Evolutionary conservation across 2,329 filamentous ascomycete genomes (phyloP).

Genomic region (Paraphaeosphaeria minitans): DNA sequence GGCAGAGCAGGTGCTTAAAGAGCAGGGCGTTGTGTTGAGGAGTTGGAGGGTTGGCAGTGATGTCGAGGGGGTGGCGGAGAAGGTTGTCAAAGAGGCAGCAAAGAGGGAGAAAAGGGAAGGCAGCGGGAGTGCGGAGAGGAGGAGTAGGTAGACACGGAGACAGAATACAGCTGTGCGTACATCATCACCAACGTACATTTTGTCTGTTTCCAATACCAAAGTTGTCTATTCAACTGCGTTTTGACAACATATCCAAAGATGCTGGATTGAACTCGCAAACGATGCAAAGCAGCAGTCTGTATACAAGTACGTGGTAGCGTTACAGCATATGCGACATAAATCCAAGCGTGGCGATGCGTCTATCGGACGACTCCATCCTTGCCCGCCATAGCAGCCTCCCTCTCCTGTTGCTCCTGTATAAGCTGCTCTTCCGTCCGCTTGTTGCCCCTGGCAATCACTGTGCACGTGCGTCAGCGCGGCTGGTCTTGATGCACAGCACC

Average conservation of each 20-base stretch:
- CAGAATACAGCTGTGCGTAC: too few species aligned
- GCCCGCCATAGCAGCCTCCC: slow-evolving; percentile 18
- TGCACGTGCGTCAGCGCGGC: slow-evolving; percentile 12
- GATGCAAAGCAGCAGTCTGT: neutral
- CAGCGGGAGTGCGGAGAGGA: slow-evolving; percentile 10
- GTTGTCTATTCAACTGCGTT: neutral
- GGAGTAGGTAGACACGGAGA: neutral
- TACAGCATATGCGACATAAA: neutral
- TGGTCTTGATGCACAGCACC: neutral
- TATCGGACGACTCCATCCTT: neutral
- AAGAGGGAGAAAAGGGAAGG: slow-evolving; percentile 34
- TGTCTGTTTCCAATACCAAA: too few species aligned
- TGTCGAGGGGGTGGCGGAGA: slow-evolving; percentile 68
- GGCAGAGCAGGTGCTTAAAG: slow-evolving; percentile 68
- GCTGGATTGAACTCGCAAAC: neutral
- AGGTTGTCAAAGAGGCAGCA: slow-evolving; percentile 64
- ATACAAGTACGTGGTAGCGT: neutral
- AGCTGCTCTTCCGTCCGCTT: slow-evolving; percentile 44
- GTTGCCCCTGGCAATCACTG: slow-evolving; percentile 40
- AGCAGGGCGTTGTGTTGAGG: slow-evolving; percentile 69
- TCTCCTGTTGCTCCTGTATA: slow-evolving; percentile 29
- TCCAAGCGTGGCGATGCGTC: neutral
- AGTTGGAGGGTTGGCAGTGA: slow-evolving; percentile 77
- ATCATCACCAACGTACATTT: too few species aligned
- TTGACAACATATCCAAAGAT: neutral